Base-by-base conservation (phyloP, 164 flowering plant genomes). In the Annona cherimola region DNA sequence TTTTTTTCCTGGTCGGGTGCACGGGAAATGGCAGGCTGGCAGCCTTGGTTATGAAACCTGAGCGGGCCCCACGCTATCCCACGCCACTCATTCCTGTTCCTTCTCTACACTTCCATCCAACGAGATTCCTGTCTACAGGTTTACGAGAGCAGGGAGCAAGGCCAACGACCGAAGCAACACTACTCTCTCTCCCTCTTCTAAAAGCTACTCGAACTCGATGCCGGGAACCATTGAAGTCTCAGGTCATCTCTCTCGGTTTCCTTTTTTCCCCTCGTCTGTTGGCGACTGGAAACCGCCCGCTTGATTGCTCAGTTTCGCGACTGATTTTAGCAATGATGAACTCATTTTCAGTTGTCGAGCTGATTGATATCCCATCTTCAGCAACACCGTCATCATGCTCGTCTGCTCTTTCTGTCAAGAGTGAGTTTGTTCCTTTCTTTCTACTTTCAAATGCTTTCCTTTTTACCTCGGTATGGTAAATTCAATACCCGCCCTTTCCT, bases 161-260 rank as follows among this genome's bases (percentile, higher is more conserved):
- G 14, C 16, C 19, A 40, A 39, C 41, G 44, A 14, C 67, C 42
- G 1, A 43, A 40, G 18, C 44, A 43, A 35, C 45, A 7, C 66
- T 39, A 35, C 14, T 2, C 50, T n/a, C 46, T n/a, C 63, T 20
- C 40, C 42, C 39, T 40, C 35, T 3, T 3, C 18, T 14, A 7
- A 1, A 4, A 18, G 5, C 39, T 60, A 4, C 42, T 5, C 6
- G 20, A 19, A 8, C n/a, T 12, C 63, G 55, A 94, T 94, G 98
- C 98, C 98, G 54, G 98, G 98, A 75, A 87, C 90, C 67, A 87
- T 94, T 76, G 79, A 81, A 78, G 93, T 94, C 75, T 89, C 98
- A 84, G 93, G 98, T 94, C 78, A 67, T 50, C 16, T 43, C 1
- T 11, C 42, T 19, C 62, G 45, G 43, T 40, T 16, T 16, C 16